Evolutionary conservation across 352 stramenopile genomes (phyloP), one percentile per base, ranked within the genome.

Genomic region (Phytophthora podocarpi): DNA sequence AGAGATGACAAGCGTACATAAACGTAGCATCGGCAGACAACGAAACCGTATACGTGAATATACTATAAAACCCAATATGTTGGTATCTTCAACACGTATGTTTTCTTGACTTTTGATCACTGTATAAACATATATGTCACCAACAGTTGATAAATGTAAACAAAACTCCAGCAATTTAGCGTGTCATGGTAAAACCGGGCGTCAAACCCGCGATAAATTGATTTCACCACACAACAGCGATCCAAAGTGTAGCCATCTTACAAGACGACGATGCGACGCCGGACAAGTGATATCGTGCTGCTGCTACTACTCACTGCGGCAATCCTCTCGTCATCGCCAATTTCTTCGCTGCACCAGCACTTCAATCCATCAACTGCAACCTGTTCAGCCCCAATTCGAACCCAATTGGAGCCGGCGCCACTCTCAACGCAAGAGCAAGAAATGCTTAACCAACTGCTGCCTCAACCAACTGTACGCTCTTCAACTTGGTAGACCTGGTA

Each of bases 381-480:
- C 7, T 67, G 57, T 16, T 67, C 63, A 4, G 58, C 64, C 1
- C 13, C 50, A 10, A 37, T 13, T 2, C 32, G 26, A 20, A 16
- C 20, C 2, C 34, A 53, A 35, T 30, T 63, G 26, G 42, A 63
- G 15, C 42, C 56, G 10, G 42, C 37, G 8, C 40, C 64, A 8
- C 40, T 64, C 5, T 64, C 58, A 12, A 30, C 36, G 15, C 45
- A 67, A 36, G 50, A 60, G n/a, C 43, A 51, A 23, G 39, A 72
- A 16, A 20, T 60, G n/a, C 52, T 68, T n/a, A 16, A 45, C 12
- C 30, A 48, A 21, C 27, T 72, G 26, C 46, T 72, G 21, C 64
- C 57, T 6, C 64, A 54, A 28, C 51, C 57, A 11, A 72, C 64
- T 35, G 64, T 72, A 51, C 30, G 40, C n/a, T 2, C 52, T 63